Evolutionary conservation across 768 basidiomycete genomes (phyloP).

Genomic region (Amylocystis lapponica): DNA sequence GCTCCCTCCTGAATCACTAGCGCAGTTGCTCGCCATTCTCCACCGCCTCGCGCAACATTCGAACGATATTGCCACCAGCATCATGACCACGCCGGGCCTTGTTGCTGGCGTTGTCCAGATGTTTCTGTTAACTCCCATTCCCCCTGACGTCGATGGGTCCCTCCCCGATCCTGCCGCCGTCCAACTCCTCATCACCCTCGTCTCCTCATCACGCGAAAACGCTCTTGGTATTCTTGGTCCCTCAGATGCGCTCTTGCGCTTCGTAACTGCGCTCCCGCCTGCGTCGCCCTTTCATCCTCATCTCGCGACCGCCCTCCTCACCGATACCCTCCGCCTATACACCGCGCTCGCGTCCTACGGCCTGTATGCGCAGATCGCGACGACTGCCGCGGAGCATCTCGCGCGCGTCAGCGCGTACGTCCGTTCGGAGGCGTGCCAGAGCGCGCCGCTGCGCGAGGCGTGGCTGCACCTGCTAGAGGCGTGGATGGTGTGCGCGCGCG

Average conservation of each 20-base stretch:
- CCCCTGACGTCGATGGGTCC: constrained; percentile 27
- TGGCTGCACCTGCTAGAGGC: constrained; percentile 58
- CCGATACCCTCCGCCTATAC: constrained; percentile 59
- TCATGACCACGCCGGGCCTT: constrained; percentile 47
- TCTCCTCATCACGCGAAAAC: constrained; percentile 59
- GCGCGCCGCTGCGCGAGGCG: constrained; percentile 32
- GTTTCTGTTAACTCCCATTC: constrained; percentile 53
- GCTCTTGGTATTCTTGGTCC: constrained; percentile 51
- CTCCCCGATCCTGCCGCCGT: constrained; percentile 46
- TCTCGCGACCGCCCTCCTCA: constrained; percentile 43
- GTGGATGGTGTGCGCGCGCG: constrained; percentile 82
- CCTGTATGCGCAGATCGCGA: constrained; percentile 62
- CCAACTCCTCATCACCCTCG: constrained; percentile 50
- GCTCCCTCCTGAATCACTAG: constrained; percentile 42
- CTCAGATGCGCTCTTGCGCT: constrained; percentile 67
- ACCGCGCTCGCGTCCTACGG: constrained; percentile 70
- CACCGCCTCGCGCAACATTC: constrained; percentile 58
- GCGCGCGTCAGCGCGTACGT: constrained; percentile 43
- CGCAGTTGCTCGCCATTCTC: constrained; percentile 53
- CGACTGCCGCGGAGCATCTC: constrained; percentile 55
- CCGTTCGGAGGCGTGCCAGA: constrained; percentile 32
- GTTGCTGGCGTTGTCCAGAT: constrained; percentile 44
- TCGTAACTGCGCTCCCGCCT: constrained; percentile 53
- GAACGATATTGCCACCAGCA: constrained; percentile 43
- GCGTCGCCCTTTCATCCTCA: constrained; percentile 31